Percentiles rank a stretch among this genome's conserved stretches.
Evolutionary conservation across 805 yeast genomes (phyloP).

Genomic region (Blastobotrys robertii): DNA sequence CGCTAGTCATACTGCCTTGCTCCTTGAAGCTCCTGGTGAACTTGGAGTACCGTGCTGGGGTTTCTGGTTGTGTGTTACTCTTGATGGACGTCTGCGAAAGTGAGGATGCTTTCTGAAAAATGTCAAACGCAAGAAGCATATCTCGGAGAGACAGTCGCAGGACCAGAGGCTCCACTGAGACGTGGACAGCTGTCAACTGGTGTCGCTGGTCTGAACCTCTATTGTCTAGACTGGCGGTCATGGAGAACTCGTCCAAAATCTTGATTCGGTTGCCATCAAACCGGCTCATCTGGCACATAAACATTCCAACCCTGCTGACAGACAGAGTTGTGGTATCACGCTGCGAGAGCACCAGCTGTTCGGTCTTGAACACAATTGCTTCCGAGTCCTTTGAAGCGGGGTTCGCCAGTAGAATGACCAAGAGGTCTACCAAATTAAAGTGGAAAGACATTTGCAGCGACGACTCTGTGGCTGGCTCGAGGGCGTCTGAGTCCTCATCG

Average conservation of each 20-base stretch:
- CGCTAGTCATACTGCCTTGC: not conserved
- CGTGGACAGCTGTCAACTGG: constrained; percentile 52
- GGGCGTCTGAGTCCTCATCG: constrained; percentile 7
- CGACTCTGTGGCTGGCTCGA: constrained; percentile 1
- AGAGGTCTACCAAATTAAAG: constrained; percentile 64
- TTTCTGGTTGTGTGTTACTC: not conserved
- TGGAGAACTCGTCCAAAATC: constrained; percentile 80
- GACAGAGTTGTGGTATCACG: constrained; percentile 59
- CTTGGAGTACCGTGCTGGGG: constrained; percentile 9
- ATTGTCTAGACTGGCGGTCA: constrained; percentile 63
- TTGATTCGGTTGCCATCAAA: constrained; percentile 55
- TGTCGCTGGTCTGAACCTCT: constrained; percentile 53
- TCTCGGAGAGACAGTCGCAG: constrained; percentile 80
- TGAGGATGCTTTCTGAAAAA: constrained; percentile 62
- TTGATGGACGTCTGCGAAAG: constrained; percentile 27
- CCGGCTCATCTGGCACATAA: constrained; percentile 63
- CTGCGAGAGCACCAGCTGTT: constrained; percentile 61
- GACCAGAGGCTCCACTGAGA: constrained; percentile 70
- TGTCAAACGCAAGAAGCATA: constrained; percentile 65
- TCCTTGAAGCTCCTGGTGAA: constrained; percentile 7
- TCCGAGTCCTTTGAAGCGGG: constrained; percentile 61
- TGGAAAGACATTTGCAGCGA: constrained; percentile 23
- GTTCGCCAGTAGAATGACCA: constrained; percentile 72
- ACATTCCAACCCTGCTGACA: constrained; percentile 77
- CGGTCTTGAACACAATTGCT: constrained; percentile 84